Base-by-base conservation (phyloP, 768 basidiomycete genomes). In the Auricularia sp. region DNA sequence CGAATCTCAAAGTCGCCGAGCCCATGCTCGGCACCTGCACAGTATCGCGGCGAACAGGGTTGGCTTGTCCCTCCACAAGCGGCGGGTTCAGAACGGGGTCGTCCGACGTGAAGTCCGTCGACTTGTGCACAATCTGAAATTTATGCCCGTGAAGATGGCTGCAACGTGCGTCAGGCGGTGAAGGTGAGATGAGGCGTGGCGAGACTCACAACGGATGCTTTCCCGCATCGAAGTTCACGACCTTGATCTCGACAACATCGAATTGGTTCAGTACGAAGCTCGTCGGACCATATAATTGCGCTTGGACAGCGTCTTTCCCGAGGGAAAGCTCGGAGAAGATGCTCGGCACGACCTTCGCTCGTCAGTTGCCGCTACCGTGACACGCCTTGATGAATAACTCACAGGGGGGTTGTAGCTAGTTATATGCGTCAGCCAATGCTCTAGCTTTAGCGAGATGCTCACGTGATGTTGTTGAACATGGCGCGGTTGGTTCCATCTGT, bases 141-240 rank as follows among this genome's bases (percentile, higher is more conserved):
- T 87, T 87, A 78, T 96, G 91, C 0, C 94, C 94, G 74, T 96
- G 93, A 63, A 95, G 74, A 73, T 97, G 93, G 84, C 93, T 93
- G 62, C 70, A 70, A 4, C 21, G 16, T 35, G 42, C 8, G 18
- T 39, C 47, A 66, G 14, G 16, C 65, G 14, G 59, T 35, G 58
- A 64, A 42, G 62, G 64, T 8, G 59, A 10, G 59, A 64, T 39
- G 29, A 44, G 61, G 62, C 66, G 23, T n/a, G 62, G 43, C 36
- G 34, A 12, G 0, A 75, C 87, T 70, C 68, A 91, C 89, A 93
- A 94, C 61, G 93, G 93, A 74, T 94, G 93, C 67, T 87, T 86
- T 8, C 87, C 88, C 3, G 67, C 71, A 62, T 77, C 75, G 66
- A 73, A 74, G 68, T 75, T 79, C 67, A 73, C 72, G 21, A 79